phyloP scores from a whole-genome alignment of 1,284 basidiomycete species.

The Omphalotus olearius region DNA sequence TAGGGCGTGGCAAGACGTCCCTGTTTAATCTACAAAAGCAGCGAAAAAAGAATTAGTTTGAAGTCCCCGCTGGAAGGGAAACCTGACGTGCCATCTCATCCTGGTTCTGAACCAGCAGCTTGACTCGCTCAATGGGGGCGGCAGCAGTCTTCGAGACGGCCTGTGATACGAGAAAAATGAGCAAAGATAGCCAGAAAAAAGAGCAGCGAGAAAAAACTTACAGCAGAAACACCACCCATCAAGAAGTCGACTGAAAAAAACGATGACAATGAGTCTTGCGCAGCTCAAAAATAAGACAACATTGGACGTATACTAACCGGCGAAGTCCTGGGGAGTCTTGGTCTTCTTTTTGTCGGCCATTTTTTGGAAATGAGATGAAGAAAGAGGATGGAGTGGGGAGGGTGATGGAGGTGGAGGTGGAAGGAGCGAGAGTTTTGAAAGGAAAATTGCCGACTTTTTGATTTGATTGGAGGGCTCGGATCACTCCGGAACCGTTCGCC shows the following conservation, averaged over 20 bases:
- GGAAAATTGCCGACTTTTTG: not conserved
- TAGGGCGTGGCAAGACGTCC: slow-evolving; percentile 89
- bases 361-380: slow-evolving; percentile 41
- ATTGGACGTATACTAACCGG: slow-evolving; percentile 22
- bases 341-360: slow-evolving; percentile 76
- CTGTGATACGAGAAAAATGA: slow-evolving; percentile 33
- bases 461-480: too few species aligned
- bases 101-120: slow-evolving; percentile 97
- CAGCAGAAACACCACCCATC: slow-evolving; percentile 91
- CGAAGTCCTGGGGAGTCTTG: slow-evolving; percentile 81
- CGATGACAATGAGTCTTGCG: slow-evolving; percentile 32
- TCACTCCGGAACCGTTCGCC: too few species aligned
- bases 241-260: slow-evolving; percentile 73
- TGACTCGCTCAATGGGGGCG: slow-evolving; percentile 99
- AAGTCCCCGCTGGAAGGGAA: not conserved
- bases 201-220: slow-evolving; percentile 35
- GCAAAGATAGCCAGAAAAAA: not conserved
- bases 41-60: not conserved
- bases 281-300: not conserved
- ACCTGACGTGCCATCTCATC: slow-evolving; percentile 73
- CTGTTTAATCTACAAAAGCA: slow-evolving; percentile 79
- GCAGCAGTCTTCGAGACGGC: slow-evolving; percentile 97
- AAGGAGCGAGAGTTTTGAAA: slow-evolving; percentile 5
- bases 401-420: slow-evolving; percentile 10
- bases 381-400: slow-evolving; percentile 40